phyloP scores from a whole-genome alignment of 148 eudicot genomes.

The Vaccinium macrocarpon region DNA sequence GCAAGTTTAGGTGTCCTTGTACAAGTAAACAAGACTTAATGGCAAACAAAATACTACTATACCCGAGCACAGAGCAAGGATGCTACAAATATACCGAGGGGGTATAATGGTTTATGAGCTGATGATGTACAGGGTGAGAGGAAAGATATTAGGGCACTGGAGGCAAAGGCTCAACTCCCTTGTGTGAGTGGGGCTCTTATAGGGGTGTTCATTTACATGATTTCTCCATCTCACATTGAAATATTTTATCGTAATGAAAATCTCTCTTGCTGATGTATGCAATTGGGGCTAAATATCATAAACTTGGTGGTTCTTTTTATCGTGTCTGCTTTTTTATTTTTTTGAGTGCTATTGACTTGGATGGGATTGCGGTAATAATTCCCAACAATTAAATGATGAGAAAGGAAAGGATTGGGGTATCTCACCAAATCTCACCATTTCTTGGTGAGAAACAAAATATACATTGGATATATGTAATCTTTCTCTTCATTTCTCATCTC shows the following conservation, averaged over 20 bases:
- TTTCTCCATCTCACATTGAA: not conserved
- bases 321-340: not conserved
- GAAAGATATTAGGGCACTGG: not conserved
- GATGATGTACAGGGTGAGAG: not conserved
- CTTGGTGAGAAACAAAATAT: not conserved
- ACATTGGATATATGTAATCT: not conserved
- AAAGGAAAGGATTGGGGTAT: not conserved
- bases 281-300: not conserved
- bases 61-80: not conserved
- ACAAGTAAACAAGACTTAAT: not conserved
- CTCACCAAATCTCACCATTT: not conserved
- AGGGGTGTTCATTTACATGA: not conserved
- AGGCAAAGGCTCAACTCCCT: not conserved
- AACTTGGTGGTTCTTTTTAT: not conserved
- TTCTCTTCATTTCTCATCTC: not conserved
- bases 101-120: not conserved
- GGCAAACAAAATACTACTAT: not conserved
- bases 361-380: not conserved
- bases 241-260: not conserved
- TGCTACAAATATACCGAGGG: not conserved
- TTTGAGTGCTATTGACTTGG: not conserved
- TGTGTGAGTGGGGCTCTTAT: not conserved
- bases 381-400: not conserved
- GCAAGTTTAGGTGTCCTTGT: not conserved
- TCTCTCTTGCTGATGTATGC: not conserved